Conservation (phyloP, 257 asterid genomes). For the Linderniella brevidens region DNA sequence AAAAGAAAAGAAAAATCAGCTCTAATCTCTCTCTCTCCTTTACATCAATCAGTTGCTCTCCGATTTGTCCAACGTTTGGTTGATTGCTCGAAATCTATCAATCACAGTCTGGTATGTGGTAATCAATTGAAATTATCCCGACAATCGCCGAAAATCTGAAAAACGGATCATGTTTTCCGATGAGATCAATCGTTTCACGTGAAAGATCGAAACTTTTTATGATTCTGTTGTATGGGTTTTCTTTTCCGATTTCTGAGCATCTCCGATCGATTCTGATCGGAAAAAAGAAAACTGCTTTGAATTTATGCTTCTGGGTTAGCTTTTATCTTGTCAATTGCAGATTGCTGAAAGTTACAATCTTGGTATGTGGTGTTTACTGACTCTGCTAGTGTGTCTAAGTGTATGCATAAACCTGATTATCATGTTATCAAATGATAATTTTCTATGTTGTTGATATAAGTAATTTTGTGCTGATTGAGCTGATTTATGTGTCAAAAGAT, state of each 20-base stretch:
- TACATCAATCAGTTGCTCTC: conserved; percentile 43
- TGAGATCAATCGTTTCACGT: conserved; percentile 19
- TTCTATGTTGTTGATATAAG: conserved; percentile 14
- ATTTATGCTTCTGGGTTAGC: conserved; percentile 18
- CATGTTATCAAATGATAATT: conserved; percentile 1
- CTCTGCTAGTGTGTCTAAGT: conserved; percentile 1
- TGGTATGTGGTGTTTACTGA: conserved; percentile 14
- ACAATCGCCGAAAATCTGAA: conserved; percentile 14
- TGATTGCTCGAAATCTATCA: conserved; percentile 22
- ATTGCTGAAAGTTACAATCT: too few relatives aligned
- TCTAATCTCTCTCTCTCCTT: conserved; percentile 30
- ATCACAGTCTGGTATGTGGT: conserved; percentile 57
- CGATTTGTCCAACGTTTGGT: conserved; percentile 39
- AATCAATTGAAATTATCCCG: conserved; percentile 14
- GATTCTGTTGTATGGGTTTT: conserved; percentile 20
- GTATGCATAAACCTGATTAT: too few relatives aligned
- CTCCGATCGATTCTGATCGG: conserved; percentile 20
- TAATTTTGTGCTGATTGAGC: conserved; percentile 8
- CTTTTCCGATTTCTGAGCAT: conserved; percentile 19
- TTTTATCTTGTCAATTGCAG: too few relatives aligned
- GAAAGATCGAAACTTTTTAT: conserved; percentile 17
- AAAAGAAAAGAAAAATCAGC: conserved; percentile 30
- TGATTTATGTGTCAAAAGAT: too few relatives aligned
- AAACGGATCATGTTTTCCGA: conserved; percentile 10
- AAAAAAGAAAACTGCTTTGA: conserved; percentile 20